phyloP scores from a whole-genome alignment of 140 eudicot genomes.

The Erigeron philadelphicus region DNA sequence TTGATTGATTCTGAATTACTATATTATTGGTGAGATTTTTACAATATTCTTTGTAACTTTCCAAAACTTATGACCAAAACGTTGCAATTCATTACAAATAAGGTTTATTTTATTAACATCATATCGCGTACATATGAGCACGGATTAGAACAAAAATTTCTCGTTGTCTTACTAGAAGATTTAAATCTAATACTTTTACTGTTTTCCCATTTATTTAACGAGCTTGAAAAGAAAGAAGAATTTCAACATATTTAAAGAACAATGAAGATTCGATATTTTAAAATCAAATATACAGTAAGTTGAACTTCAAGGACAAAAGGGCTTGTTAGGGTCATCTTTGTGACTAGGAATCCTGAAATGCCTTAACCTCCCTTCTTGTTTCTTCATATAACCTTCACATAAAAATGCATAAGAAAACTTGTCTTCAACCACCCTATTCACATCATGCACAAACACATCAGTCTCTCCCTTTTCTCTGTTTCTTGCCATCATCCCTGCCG shows the following conservation, averaged over 20 bases:
- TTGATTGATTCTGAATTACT: no score
- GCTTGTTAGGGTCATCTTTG: constrained; percentile 52
- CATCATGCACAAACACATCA: constrained; percentile 90
- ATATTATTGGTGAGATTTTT: no score
- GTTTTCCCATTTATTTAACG: constrained; percentile 26
- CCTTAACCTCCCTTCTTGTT: constrained; percentile 82
- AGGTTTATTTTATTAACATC: background rate
- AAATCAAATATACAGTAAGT: constrained; percentile 2
- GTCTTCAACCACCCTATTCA: constrained; percentile 80
- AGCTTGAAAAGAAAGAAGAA: constrained; percentile 21
- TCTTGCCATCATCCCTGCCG: constrained; percentile 86
- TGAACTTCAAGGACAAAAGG: constrained; percentile 57
- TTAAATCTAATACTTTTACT: constrained; percentile 25
- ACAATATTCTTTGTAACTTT: no score
- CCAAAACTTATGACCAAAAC: background rate
- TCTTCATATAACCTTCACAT: constrained; percentile 79
- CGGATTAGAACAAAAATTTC: constrained; percentile 22
- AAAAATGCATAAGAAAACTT: constrained; percentile 63
- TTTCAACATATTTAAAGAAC: constrained; percentile 16
- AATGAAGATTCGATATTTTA: constrained; percentile 13
- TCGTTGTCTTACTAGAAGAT: background rate
- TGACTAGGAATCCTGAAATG: constrained; percentile 81
- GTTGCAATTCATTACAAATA: background rate
- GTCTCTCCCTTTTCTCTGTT: constrained; percentile 64
- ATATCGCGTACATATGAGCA: background rate